Evolutionary conservation across 108 stramenopile species (phyloP).

Genomic region (Nitzschia sp.): DNA sequence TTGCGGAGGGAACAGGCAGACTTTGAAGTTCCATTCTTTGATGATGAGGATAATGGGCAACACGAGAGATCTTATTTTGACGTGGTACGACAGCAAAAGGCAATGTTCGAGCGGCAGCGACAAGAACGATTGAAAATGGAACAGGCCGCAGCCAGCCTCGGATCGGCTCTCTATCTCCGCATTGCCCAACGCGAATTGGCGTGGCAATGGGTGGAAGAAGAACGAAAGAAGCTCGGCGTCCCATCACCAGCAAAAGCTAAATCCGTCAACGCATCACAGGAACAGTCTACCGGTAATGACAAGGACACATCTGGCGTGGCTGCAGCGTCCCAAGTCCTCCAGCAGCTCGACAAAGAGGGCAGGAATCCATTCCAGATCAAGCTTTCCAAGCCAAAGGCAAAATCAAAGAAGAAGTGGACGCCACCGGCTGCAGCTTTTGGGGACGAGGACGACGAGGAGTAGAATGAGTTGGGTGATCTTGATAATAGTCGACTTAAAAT

Average conservation of each 20-base stretch:
- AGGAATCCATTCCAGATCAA: constrained; percentile 24
- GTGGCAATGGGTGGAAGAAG: constrained; percentile 40
- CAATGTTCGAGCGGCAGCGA: constrained; percentile 74
- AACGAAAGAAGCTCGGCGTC: constrained; percentile 26
- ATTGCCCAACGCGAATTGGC: constrained; percentile 34
- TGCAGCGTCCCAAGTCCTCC: constrained; percentile 23
- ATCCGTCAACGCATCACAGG: not conserved
- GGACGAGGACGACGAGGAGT: not conserved
- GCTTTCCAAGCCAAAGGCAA: not conserved
- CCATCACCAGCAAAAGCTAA: not conserved
- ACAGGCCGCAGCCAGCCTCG: constrained; percentile 41
- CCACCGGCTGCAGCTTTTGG: not conserved
- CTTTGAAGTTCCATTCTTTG: constrained; percentile 86
- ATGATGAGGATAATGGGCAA: constrained; percentile 74
- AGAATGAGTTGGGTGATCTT: too few relatives aligned
- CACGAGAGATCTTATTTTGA: constrained; percentile 74
- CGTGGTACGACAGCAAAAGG: constrained; percentile 64
- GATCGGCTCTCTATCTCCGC: constrained; percentile 35
- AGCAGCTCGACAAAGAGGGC: constrained; percentile 27
- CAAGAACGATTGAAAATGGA: constrained; percentile 53
- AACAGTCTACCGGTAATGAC: not conserved
- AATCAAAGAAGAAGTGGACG: not conserved
- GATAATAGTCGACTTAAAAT: too few relatives aligned
- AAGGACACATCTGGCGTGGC: not conserved
- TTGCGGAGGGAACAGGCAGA: constrained; percentile 56